Evolutionary conservation across 2,329 filamentous ascomycete species (phyloP).

Genomic region (Colletotrichum phormii): DNA sequence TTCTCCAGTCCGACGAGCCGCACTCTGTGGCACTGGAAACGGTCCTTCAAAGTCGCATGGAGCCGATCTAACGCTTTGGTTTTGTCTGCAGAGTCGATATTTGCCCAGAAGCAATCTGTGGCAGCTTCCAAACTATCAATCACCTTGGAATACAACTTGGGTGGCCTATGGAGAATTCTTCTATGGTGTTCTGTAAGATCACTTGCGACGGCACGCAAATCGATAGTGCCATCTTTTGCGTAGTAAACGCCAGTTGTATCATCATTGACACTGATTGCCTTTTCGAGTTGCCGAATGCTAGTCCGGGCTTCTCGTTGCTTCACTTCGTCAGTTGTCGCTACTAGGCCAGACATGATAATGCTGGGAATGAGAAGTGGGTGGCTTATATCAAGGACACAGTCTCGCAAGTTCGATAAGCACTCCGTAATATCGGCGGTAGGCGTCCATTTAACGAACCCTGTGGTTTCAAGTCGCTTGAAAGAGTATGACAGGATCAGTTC

Average conservation of each 20-base stretch:
- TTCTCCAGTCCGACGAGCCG: background rate
- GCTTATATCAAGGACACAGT: slow-evolving; percentile 42
- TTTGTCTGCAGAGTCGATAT: background rate
- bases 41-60: background rate
- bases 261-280: slow-evolving; percentile 59
- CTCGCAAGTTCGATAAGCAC: background rate
- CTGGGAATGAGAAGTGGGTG: slow-evolving; percentile 69
- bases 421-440: background rate
- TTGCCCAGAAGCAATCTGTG: background rate
- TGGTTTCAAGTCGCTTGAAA: background rate
- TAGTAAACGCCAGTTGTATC: background rate
- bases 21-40: background rate
- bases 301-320: slow-evolving; percentile 72
- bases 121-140: background rate
- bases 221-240: background rate
- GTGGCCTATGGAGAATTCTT: background rate
- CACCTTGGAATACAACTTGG: background rate
- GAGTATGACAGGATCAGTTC: background rate
- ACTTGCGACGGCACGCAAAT: background rate
- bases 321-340: slow-evolving; percentile 65
- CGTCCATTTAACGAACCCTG: background rate
- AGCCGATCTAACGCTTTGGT: background rate
- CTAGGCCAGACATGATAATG: slow-evolving; percentile 68
- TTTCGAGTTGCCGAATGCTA: slow-evolving; percentile 70
- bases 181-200: background rate